Evolutionary conservation across 208 protist genomes (phyloP).

Genomic region (Leptomonas pyrrhocoris): DNA sequence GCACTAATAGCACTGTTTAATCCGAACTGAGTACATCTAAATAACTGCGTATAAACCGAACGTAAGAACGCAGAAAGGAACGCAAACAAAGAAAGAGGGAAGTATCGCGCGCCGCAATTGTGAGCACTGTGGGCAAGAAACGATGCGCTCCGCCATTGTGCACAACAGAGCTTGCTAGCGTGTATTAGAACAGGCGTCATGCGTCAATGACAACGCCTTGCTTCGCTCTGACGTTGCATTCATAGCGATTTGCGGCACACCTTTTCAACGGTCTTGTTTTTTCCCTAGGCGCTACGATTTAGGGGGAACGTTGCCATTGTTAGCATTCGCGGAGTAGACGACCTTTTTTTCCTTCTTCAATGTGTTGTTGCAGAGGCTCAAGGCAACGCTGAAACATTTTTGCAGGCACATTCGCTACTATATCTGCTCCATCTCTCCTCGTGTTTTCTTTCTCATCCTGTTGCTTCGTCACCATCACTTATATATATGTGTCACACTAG

Average conservation of each 20-base stretch:
- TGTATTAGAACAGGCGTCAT: too few relatives aligned
- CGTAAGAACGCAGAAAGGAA: not conserved
- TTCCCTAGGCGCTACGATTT: not conserved
- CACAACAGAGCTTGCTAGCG: too few relatives aligned
- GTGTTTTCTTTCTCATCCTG: conserved; percentile 4
- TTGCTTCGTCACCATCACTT: conserved; percentile 5
- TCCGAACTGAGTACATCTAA: conserved; percentile 9
- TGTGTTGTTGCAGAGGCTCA: not conserved
- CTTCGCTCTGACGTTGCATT: too few relatives aligned
- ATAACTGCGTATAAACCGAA: conserved; percentile 16
- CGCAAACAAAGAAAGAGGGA: conserved; percentile 6
- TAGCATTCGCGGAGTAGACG: too few relatives aligned
- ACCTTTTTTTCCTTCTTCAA: not conserved
- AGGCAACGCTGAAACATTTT: not conserved
- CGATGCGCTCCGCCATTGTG: too few relatives aligned
- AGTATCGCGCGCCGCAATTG: too few relatives aligned
- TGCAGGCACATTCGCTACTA: not conserved
- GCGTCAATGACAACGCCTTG: too few relatives aligned
- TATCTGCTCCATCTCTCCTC: not conserved
- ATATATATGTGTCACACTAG: too few relatives aligned
- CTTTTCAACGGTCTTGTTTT: too few relatives aligned
- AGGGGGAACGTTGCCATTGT: too few relatives aligned
- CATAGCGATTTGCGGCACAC: too few relatives aligned
- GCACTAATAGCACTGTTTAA: conserved; percentile 1
- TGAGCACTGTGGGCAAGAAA: too few relatives aligned